phyloP scores from a whole-genome alignment of 192 early-diverging fungal species.

The Coemansia asiatica region DNA sequence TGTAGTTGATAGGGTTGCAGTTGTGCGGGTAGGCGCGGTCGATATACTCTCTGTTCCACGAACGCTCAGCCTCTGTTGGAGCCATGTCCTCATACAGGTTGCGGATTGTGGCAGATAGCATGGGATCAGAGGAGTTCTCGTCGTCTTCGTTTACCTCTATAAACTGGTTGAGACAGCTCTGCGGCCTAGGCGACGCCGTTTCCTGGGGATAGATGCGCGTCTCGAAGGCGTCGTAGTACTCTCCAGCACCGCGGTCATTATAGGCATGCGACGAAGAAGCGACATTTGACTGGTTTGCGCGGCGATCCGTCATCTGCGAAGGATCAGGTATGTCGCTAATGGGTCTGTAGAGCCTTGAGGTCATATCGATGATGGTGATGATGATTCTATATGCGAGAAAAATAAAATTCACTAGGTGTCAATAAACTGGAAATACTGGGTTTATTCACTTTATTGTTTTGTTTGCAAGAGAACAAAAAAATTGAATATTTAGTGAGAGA shows the following conservation, averaged over 20 bases:
- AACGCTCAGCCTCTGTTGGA: conserved; percentile 5
- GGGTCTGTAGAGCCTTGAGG: conserved; percentile 30
- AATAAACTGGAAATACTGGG: too few relatives aligned
- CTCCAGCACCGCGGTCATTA: neutral
- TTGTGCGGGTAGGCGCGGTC: conserved; percentile 9
- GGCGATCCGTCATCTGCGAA: neutral
- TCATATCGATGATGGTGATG: too few relatives aligned
- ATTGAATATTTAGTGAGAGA: too few relatives aligned
- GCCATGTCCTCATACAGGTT: conserved; percentile 17
- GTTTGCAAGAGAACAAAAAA: neutral
- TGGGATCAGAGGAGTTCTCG: neutral
- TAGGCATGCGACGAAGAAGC: neutral
- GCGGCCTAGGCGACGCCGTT: too few relatives aligned
- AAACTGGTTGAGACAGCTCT: too few relatives aligned
- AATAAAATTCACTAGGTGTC: too few relatives aligned
- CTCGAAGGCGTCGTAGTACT: neutral
- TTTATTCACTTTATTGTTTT: too few relatives aligned
- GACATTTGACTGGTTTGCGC: neutral
- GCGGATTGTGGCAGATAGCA: conserved; percentile 8
- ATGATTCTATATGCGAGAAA: too few relatives aligned
- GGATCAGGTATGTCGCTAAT: neutral
- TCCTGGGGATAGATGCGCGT: neutral
- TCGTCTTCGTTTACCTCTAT: neutral
- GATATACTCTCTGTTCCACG: conserved; percentile 15
- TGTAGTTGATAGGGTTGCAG: neutral